These are phyloP conservation scores for Stagonosporopsis vannaccii DNA, from an alignment of 2,329 filamentous ascomycete genomes.

Conservation along the genomic window DNA sequence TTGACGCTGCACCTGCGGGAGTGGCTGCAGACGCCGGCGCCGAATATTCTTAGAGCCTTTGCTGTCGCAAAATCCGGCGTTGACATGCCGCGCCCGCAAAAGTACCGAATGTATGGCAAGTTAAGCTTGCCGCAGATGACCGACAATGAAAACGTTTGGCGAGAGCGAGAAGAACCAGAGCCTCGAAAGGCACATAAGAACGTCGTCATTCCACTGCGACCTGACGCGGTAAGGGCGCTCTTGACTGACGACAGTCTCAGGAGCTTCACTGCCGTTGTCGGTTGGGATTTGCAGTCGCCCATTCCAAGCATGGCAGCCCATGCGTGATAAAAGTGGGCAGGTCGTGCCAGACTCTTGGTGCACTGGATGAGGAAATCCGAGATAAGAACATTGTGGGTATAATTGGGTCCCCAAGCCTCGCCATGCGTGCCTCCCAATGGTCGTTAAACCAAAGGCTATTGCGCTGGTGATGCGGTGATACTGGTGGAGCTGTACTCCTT, in stretches of 20 bases:
- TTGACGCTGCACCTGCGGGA: slow-evolving; percentile 30
- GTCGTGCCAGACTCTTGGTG: slow-evolving; percentile 31
- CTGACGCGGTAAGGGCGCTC: slow-evolving; percentile 19
- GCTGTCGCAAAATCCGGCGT: slow-evolving; percentile 20
- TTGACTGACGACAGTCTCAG: slow-evolving; percentile 34
- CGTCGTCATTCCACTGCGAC: not conserved
- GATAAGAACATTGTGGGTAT: slow-evolving; percentile 47
- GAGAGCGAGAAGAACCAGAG: not conserved
- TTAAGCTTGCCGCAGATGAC: slow-evolving; percentile 23
- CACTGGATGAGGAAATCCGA: slow-evolving; percentile 40
- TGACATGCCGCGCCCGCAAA: slow-evolving; percentile 19
- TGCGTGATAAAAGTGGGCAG: slow-evolving; percentile 43
- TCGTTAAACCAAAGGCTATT: slow-evolving; percentile 25
- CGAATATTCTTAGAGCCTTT: slow-evolving; percentile 25
- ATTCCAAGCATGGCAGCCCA: slow-evolving; percentile 28
- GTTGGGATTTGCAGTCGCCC: slow-evolving; percentile 33
- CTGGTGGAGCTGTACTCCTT: slow-evolving; percentile 22
- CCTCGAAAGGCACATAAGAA: slow-evolving; percentile 1
- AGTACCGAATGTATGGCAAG: slow-evolving; percentile 18
- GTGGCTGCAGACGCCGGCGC: slow-evolving; percentile 33
- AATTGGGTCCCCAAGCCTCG: slow-evolving; percentile 40
- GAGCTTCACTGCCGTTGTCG: slow-evolving; percentile 25
- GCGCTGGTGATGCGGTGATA: slow-evolving; percentile 25
- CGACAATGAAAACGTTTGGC: slow-evolving; percentile 4
- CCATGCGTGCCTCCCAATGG: slow-evolving; percentile 40